Base-by-base conservation (phyloP, 805 yeast genomes). In the Kodamaea leandrae region DNA sequence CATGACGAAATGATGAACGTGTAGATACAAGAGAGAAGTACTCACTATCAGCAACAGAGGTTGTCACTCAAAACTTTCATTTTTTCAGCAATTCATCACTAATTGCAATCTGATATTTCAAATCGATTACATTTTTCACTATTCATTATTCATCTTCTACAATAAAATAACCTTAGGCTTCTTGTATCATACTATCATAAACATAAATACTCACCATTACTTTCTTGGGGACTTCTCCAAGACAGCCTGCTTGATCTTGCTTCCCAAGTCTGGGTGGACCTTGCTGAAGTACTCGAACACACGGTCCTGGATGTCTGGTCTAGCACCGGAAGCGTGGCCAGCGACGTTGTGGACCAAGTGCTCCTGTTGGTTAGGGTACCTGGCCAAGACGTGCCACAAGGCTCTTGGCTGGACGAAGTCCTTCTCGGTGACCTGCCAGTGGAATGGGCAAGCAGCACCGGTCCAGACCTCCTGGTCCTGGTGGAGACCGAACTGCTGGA, bases 301-400 rank as follows among this genome's bases (percentile, higher is more conserved):
- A 46, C 82, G 70, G 59, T 86, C 87, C 71, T 85, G 96, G 51
- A 89, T 79, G 37, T 74, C 76, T 36, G 85, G 81, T 50, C 78
- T 75, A 23, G 97, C 96, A 50, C 61, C 76, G 47, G 64, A 43
- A 13, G 73, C 84, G 61, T 90, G 96, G 28, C 70, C 82, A 15
- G 95, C 83, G 48, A 91, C 74, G 63, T 91, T 91, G 64, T 83
- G 86, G 36, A 90, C 86, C 58, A 91, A 73, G 53, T 87, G 78
- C 55, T 74, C 77, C 69, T 88, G 96, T 66, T 87, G 96, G 53
- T 89, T 88, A 12, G 85, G 80, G 55, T 82, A 79, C 59, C 68
- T 82, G 40, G 84, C 84, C 60, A 86, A 74, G 25, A 86, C 93
- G 44, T 83, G 72, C 80, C 88, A 91, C 55, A 90, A 75, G 24